Base-by-base conservation (phyloP, 2,329 filamentous ascomycete species). In the Paecilomyces formosus region DNA sequence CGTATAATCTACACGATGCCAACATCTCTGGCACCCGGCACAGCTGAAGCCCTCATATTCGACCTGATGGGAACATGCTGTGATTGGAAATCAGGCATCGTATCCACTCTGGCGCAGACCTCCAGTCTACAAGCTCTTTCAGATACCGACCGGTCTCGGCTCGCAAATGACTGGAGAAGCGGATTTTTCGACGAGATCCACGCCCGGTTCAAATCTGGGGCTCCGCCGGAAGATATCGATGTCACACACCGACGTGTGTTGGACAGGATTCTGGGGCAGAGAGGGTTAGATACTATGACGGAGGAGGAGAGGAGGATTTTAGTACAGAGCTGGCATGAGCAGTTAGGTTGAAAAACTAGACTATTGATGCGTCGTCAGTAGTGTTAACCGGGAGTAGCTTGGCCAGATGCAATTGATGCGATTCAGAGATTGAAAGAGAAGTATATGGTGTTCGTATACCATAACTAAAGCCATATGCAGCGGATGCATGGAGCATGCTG, bases 151-250 rank as follows among this genome's bases (percentile, higher is more conserved):
- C n/a, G 39, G 39, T 45, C 39, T 45, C 39, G 9, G 1, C 63
- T 84, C 50, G 80, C 81, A 0, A 71, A 82, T 0, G 72, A 78
- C 62, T 83, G 82, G 82, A 78, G 81, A 33, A 72, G 74, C 26
- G 71, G 64, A 22, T 84, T 79, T 68, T 84, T 84, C 62, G 63
- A 74, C 21, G 74, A 76, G 56, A 81, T 75, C 57, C 67, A 74
- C 50, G 61, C 65, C 1, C 78, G 78, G 0, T 72, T 78, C 21
- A 62, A 58, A 1, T 62, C 67, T 2, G 68, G 70, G 0, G 63
- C 72, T 0, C 65, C 72, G 0, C 72, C 73, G 0, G 80, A 83
- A 64, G 77, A 83, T 61, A 45, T 45, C n/a, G 39, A 45, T 45
- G 6, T 45, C 15, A 45, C 39, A 3, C 39, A 45, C n/a, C n/a